These are phyloP conservation scores for Fistulifera solaris DNA, from an alignment of 108 stramenopile species.

Conservation along the genomic window DNA sequence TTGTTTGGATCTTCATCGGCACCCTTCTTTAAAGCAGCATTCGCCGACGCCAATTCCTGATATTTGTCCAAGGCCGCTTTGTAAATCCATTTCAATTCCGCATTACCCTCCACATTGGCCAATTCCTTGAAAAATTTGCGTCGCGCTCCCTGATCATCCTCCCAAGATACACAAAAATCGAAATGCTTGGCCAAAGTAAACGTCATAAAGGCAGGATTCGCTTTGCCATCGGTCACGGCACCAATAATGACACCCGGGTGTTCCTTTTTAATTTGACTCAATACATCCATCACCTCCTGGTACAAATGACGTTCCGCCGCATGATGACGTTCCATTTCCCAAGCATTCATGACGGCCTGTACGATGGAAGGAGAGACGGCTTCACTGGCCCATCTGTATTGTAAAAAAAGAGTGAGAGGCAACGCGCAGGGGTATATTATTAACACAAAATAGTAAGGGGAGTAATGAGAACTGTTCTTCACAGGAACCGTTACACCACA, in stretches of 20 bases:
- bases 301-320: slow-evolving; percentile 81
- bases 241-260: slow-evolving; percentile 78
- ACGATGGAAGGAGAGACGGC: slow-evolving; percentile 69
- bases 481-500: neutral
- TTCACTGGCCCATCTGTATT: slow-evolving; percentile 53
- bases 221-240: slow-evolving; percentile 83
- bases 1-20: slow-evolving; percentile 5
- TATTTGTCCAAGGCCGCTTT: slow-evolving; percentile 71
- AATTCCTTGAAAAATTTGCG: slow-evolving; percentile 73
- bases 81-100: slow-evolving; percentile 85
- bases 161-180: slow-evolving; percentile 85
- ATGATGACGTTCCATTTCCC: slow-evolving; percentile 87
- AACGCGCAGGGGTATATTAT: neutral
- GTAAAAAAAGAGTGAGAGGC: neutral
- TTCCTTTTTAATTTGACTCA: slow-evolving; percentile 63
- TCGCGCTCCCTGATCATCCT: slow-evolving; percentile 73
- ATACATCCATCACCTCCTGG: slow-evolving; percentile 47
- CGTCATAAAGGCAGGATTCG: slow-evolving; percentile 79
- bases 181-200: slow-evolving; percentile 82
- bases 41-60: slow-evolving; percentile 42
- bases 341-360: slow-evolving; percentile 64
- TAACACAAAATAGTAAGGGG: neutral
- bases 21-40: slow-evolving; percentile 23
- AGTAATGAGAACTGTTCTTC: too few relatives aligned
- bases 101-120: slow-evolving; percentile 44